These are phyloP conservation scores for Yamadazyma oceani DNA, from an alignment of 1,139 yeast genomes.

Conservation along the genomic window DNA sequence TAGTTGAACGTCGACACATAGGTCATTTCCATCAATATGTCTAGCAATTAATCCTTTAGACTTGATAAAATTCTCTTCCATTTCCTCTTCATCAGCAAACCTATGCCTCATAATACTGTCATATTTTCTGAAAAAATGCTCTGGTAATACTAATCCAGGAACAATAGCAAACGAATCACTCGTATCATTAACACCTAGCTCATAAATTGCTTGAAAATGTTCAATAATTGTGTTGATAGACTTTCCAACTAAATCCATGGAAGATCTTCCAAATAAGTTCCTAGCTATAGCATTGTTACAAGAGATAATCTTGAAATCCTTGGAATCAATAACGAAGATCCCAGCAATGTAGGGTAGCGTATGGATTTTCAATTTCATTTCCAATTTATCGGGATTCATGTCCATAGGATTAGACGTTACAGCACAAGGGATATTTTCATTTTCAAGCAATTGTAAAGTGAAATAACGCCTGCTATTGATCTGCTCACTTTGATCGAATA, in stretches of 20 bases:
- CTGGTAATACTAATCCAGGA: constrained; percentile 71
- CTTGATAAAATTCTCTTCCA: constrained; percentile 50
- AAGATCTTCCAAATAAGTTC: constrained; percentile 69
- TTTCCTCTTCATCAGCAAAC: constrained; percentile 18
- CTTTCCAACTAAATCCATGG: constrained; percentile 47
- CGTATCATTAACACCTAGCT: constrained; percentile 44
- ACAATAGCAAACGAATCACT: constrained; percentile 38
- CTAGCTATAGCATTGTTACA: constrained; percentile 80
- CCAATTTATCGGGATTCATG: constrained; percentile 36
- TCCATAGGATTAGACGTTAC: constrained; percentile 61
- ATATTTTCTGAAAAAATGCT: constrained; percentile 77
- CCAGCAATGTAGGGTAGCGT: constrained; percentile 88
- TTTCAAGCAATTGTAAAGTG: constrained; percentile 49
- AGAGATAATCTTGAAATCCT: constrained; percentile 49
- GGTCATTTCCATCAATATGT: constrained; percentile 66
- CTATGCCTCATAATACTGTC: constrained; percentile 28
- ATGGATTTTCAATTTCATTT: constrained; percentile 60
- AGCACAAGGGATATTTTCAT: constrained; percentile 66
- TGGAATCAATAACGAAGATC: constrained; percentile 65
- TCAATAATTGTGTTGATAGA: constrained; percentile 65
- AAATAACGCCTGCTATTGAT: constrained; percentile 63
- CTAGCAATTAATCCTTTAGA: constrained; percentile 67
- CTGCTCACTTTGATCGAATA: constrained; percentile 41
- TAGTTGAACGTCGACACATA: constrained; percentile 76
- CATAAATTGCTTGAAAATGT: constrained; percentile 55